Conservation (phyloP, 2,329 filamentous ascomycete genomes). For the Grosmannia huntii region DNA sequence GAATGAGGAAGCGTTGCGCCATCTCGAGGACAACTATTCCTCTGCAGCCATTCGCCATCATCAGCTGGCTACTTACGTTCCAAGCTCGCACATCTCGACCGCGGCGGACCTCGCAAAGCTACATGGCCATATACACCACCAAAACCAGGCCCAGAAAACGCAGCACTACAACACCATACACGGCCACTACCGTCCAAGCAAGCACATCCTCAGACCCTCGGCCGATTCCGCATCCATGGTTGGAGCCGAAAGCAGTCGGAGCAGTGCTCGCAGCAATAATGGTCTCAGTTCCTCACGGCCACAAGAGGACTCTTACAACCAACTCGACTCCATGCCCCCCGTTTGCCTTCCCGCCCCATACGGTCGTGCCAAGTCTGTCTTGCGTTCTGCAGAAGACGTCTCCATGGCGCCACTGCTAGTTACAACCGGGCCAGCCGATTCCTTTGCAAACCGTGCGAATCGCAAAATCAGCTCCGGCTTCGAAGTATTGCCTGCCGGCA, state of each 20-base stretch:
- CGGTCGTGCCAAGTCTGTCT: not conserved
- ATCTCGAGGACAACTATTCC: constrained; percentile 14
- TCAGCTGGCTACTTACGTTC: constrained; percentile 8
- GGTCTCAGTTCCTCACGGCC: constrained; percentile 1
- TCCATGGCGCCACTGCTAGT: constrained; percentile 13
- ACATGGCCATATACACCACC: constrained; percentile 4
- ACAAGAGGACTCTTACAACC: not conserved
- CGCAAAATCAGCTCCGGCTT: constrained; percentile 26
- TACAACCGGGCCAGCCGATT: constrained; percentile 20
- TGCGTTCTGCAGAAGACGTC: not conserved
- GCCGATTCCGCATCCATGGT: not conserved
- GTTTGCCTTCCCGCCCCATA: not conserved
- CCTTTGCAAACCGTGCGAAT: constrained; percentile 19
- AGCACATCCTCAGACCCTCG: constrained; percentile 1
- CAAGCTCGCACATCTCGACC: constrained; percentile 7
- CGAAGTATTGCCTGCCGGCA: constrained; percentile 26
- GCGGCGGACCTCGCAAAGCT: not conserved
- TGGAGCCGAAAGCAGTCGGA: not conserved
- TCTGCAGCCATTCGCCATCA: not conserved
- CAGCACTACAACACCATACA: not conserved
- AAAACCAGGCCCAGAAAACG: constrained; percentile 11
- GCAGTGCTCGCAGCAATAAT: not conserved
- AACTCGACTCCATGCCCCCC: no score
- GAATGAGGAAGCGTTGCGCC: constrained; percentile 17
- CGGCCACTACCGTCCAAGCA: constrained; percentile 9